Conservation (phyloP, 352 stramenopile genomes). For the Phytophthora ramorum region DNA sequence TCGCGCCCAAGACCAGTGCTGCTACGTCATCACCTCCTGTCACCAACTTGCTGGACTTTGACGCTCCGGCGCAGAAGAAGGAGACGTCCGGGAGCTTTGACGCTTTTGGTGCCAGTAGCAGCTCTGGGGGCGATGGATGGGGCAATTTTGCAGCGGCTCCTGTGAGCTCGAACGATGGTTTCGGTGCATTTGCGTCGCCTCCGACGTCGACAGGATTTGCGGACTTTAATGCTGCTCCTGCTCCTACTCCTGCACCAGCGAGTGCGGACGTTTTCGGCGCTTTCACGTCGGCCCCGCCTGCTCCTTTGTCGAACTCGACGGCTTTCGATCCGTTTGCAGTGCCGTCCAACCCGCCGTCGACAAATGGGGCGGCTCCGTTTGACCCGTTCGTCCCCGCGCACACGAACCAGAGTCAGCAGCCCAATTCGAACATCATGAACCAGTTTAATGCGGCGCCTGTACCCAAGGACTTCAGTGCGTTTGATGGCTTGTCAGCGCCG, state of each 20-base stretch:
- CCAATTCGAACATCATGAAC: constrained; percentile 28
- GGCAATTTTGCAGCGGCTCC: constrained; percentile 37
- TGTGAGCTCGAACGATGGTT: constrained; percentile 39
- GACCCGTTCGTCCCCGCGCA: constrained; percentile 37
- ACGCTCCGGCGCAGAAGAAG: constrained; percentile 38
- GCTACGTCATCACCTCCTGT: constrained; percentile 16
- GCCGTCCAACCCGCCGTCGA: constrained; percentile 10
- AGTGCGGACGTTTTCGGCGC: constrained; percentile 36
- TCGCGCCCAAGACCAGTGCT: constrained; percentile 7
- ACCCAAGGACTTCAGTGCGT: constrained; percentile 65
- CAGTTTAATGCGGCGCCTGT: constrained; percentile 34
- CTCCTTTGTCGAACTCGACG: constrained; percentile 32
- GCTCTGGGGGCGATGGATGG: constrained; percentile 33
- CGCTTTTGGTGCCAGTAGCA: constrained; percentile 39
- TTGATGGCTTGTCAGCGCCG: constrained; percentile 55
- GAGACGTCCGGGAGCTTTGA: constrained; percentile 40
- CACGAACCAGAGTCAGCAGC: constrained; percentile 27
- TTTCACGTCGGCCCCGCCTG: constrained; percentile 37
- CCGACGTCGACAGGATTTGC: constrained; percentile 43
- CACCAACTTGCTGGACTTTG: constrained; percentile 69
- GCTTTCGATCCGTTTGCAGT: constrained; percentile 47
- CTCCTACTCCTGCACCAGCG: constrained; percentile 23
- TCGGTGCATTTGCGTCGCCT: constrained; percentile 48
- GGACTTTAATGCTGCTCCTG: constrained; percentile 41
- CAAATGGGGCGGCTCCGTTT: constrained; percentile 33